phyloP scores from a whole-genome alignment of 768 basidiomycete species.

The Tulasnella sp. region DNA sequence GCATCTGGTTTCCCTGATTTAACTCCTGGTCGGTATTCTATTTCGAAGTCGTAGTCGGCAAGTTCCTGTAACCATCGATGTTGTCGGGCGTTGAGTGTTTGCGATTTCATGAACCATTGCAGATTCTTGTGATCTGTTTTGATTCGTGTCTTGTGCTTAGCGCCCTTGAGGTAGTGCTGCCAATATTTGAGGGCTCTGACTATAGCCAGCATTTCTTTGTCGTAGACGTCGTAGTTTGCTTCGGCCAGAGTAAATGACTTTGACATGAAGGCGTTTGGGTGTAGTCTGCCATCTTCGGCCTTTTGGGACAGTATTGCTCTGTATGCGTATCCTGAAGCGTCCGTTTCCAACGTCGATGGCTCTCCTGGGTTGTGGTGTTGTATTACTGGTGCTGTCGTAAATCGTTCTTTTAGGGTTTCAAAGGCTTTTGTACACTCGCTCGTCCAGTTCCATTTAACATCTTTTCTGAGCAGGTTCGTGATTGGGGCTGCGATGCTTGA shows the following conservation, averaged over 20 bases:
- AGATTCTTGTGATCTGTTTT: neutral
- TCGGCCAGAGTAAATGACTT: conserved; percentile 16
- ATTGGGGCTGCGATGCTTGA: conserved; percentile 23
- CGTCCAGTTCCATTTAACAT: neutral
- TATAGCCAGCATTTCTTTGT: conserved; percentile 31
- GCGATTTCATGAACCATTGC: neutral
- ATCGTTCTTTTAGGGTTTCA: conserved; percentile 17
- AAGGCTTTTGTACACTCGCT: neutral
- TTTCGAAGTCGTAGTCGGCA: neutral
- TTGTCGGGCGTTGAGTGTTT: neutral
- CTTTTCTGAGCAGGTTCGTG: neutral
- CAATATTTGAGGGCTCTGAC: conserved; percentile 13
- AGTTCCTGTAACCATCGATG: neutral
- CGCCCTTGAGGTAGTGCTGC: conserved; percentile 3
- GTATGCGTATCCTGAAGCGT: conserved; percentile 5
- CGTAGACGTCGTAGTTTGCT: conserved; percentile 26
- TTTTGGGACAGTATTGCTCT: conserved; percentile 7
- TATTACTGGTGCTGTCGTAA: conserved; percentile 20
- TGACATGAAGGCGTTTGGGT: conserved; percentile 20
- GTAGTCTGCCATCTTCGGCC: neutral
- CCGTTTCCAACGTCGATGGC: neutral
- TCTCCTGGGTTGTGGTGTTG: neutral
- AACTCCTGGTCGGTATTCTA: neutral
- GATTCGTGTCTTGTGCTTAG: neutral
- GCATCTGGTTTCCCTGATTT: neutral